Conservation (phyloP, 1,284 basidiomycete species). For the Puccinia hordei region DNA sequence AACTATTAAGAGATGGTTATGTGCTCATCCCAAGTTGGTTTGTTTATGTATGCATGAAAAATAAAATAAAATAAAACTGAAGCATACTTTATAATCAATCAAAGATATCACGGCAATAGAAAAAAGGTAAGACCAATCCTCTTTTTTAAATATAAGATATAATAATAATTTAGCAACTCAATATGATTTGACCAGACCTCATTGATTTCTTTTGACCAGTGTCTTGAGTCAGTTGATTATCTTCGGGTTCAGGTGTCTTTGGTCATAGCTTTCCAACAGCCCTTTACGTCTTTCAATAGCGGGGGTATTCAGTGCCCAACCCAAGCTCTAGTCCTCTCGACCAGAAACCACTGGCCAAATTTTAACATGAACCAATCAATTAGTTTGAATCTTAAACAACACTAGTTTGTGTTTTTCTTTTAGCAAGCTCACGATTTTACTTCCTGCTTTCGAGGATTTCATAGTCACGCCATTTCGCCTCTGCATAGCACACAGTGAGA, state of each 20-base stretch:
- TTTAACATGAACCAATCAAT: constrained; percentile 11
- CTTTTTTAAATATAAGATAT: not conserved
- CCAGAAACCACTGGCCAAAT: constrained; percentile 47
- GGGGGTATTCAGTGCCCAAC: constrained; percentile 44
- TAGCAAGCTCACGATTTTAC: constrained; percentile 41
- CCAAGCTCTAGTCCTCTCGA: constrained; percentile 49
- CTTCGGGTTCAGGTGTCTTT: not conserved
- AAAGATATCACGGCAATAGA: constrained; percentile 16
- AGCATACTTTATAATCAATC: constrained; percentile 37
- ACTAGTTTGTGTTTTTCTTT: too few species aligned
- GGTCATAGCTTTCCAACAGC: too few species aligned
- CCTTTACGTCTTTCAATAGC: not conserved
- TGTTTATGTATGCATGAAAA: constrained; percentile 17
- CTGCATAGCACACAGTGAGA: constrained; percentile 9
- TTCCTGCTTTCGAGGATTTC: constrained; percentile 51
- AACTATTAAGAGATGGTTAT: not conserved
- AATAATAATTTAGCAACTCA: constrained; percentile 34
- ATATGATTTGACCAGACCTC: not conserved
- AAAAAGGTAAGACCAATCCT: constrained; percentile 29
- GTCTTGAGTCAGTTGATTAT: not conserved
- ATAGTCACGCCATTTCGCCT: constrained; percentile 50
- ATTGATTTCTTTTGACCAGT: not conserved
- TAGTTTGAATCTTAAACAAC: not conserved
- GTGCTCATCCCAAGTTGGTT: constrained; percentile 2
- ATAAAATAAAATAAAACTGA: not conserved